A percentile compares a stretch with the other conserved stretches of the same genome.
These are phyloP conservation scores for Tolypocladium ophioglossoides DNA, from an alignment of 2,329 filamentous ascomycete species.

Conservation along the genomic window DNA sequence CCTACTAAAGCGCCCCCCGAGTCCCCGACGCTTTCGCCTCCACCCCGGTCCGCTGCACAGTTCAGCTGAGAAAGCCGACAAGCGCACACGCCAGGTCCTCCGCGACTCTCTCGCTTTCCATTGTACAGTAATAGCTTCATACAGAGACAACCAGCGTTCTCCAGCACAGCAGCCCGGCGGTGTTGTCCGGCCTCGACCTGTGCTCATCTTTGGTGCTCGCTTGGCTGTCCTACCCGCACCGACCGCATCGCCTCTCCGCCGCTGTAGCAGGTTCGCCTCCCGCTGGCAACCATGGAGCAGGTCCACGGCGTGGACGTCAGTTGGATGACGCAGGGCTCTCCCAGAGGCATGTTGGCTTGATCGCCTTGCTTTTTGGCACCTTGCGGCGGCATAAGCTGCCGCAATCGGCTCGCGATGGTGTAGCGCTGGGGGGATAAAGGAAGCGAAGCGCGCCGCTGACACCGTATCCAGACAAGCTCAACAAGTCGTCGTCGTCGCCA, in stretches of 20 bases:
- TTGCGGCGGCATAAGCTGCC: background rate
- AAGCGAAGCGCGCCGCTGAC: background rate
- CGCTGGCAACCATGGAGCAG: conserved; percentile 56
- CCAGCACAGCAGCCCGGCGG: background rate
- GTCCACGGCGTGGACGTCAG: conserved; percentile 77
- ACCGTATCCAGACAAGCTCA: conserved; percentile 16
- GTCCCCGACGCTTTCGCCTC: too few relatives aligned
- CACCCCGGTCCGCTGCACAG: background rate
- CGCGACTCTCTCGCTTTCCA: background rate
- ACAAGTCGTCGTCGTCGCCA: conserved; percentile 16
- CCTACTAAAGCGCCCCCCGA: background rate
- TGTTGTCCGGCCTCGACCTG: background rate
- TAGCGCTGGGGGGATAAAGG: background rate
- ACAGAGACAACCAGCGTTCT: background rate
- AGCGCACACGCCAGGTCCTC: background rate
- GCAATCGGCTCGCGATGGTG: background rate
- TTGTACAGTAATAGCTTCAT: background rate
- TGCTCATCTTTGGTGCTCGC: background rate
- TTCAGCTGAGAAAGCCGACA: background rate
- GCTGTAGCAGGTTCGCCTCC: background rate
- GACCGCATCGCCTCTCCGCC: background rate
- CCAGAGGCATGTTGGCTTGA: conserved; percentile 55
- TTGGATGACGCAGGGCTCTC: conserved; percentile 75
- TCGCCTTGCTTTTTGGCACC: background rate
- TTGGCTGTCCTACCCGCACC: background rate